Percentiles rank a stretch among this genome's conserved stretches.
Conservation (phyloP, 768 basidiomycete genomes). For the Suillus decipiens region DNA sequence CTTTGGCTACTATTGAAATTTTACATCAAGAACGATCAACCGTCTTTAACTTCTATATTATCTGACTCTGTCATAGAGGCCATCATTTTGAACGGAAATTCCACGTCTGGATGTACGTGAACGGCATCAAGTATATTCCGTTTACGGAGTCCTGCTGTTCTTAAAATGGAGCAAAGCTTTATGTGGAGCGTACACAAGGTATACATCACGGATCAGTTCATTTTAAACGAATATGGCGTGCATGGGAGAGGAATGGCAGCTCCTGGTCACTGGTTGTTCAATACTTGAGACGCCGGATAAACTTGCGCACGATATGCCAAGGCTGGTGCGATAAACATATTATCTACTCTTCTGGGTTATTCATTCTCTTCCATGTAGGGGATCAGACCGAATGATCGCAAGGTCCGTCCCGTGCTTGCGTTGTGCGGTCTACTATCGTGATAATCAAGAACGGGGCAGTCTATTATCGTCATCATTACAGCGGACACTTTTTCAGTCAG, state of each 20-base stretch:
- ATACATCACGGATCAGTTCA: conserved; percentile 7
- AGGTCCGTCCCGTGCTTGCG: neutral
- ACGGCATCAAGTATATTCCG: too few species aligned
- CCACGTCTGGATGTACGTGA: neutral
- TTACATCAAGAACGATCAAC: too few species aligned
- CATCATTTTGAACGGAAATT: neutral
- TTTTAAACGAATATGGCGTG: conserved; percentile 8
- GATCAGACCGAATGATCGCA: too few species aligned
- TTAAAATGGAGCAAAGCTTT: too few species aligned
- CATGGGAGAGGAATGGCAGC: conserved; percentile 12
- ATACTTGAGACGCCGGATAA: neutral
- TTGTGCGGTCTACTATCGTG: neutral
- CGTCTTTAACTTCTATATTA: too few species aligned
- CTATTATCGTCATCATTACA: too few species aligned
- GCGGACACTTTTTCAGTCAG: neutral
- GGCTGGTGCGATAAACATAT: neutral
- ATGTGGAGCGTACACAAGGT: neutral
- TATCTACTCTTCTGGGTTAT: neutral
- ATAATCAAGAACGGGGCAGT: too few species aligned
- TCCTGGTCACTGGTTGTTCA: neutral
- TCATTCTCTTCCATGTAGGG: neutral
- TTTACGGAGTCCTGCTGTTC: too few species aligned
- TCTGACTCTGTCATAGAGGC: too few species aligned
- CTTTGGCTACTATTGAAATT: too few species aligned
- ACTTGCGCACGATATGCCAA: neutral